phyloP scores from a whole-genome alignment of 208 protist genomes.

The Trypanosoma melophagium region DNA sequence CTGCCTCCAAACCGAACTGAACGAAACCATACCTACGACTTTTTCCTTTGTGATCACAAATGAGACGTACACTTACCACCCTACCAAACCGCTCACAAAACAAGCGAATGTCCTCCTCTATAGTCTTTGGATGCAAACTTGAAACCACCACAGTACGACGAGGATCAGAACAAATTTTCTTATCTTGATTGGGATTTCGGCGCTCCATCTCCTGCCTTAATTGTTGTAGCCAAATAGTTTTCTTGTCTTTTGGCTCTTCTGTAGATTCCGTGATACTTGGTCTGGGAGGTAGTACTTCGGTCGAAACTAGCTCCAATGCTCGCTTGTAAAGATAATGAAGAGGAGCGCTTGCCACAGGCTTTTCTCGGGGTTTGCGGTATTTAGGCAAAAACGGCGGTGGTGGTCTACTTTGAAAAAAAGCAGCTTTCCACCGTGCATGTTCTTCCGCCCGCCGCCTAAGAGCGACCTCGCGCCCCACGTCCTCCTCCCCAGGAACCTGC shows the following conservation, averaged over 20 bases:
- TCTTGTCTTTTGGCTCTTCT: not conserved
- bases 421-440: slow-evolving; percentile 72
- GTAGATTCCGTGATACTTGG: not conserved
- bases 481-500: slow-evolving; percentile 28
- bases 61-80: slow-evolving; percentile 62
- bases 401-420: slow-evolving; percentile 72
- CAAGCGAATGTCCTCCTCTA: slow-evolving; percentile 76
- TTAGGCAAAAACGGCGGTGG: slow-evolving; percentile 50
- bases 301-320: slow-evolving; percentile 28
- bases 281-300: slow-evolving; percentile 21
- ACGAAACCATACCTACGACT: slow-evolving; percentile 84
- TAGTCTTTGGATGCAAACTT: slow-evolving; percentile 54
- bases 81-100: slow-evolving; percentile 88
- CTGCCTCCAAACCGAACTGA: slow-evolving; percentile 68
- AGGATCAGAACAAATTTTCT: slow-evolving; percentile 67
- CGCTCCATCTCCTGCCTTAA: slow-evolving; percentile 32
- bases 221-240: slow-evolving; percentile 17
- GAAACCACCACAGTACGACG: slow-evolving; percentile 67
- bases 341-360: slow-evolving; percentile 31
- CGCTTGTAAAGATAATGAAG: slow-evolving; percentile 30
- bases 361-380: slow-evolving; percentile 41
- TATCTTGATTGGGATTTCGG: slow-evolving; percentile 58
- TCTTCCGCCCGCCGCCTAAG: slow-evolving; percentile 36
- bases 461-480: slow-evolving; percentile 32
- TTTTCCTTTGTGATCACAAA: slow-evolving; percentile 46